Conservation (phyloP, 169 alveolate genomes). For the Amoebophrya sp. region DNA sequence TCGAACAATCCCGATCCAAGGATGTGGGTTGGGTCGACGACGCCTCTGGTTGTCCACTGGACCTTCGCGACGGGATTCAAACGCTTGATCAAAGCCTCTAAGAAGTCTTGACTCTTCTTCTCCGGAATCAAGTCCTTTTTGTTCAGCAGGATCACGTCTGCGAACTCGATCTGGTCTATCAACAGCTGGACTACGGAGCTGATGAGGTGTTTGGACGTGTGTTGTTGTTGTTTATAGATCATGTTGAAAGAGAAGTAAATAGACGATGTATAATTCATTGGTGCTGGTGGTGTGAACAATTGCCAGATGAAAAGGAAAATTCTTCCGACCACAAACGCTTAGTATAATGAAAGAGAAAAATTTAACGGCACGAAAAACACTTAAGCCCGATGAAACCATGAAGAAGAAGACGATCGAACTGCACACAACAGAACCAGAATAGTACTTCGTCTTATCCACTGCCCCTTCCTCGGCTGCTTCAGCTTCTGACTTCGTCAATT, state of each 20-base stretch:
- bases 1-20: slow-evolving; percentile 29
- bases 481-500: slow-evolving; percentile 35
- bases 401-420: too few species aligned
- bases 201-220: background rate
- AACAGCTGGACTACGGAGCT: slow-evolving; percentile 36
- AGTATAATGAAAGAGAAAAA: too few species aligned
- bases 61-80: slow-evolving; percentile 25
- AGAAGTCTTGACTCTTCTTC: background rate
- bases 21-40: slow-evolving; percentile 13
- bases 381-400: too few species aligned
- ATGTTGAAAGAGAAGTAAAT: background rate
- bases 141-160: slow-evolving; percentile 33
- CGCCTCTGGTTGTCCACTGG: slow-evolving; percentile 19
- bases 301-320: too few species aligned
- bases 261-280: background rate
- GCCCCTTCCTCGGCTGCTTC: slow-evolving; percentile 26
- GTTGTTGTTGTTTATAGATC: background rate
- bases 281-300: too few species aligned
- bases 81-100: slow-evolving; percentile 28
- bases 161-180: slow-evolving; percentile 39
- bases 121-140: slow-evolving; percentile 24
- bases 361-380: too few species aligned
- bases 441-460: background rate
- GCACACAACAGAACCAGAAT: background rate
- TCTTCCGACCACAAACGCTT: too few species aligned